Base-by-base conservation (phyloP, 495 filamentous ascomycete species). In the Xylaria scruposa region DNA sequence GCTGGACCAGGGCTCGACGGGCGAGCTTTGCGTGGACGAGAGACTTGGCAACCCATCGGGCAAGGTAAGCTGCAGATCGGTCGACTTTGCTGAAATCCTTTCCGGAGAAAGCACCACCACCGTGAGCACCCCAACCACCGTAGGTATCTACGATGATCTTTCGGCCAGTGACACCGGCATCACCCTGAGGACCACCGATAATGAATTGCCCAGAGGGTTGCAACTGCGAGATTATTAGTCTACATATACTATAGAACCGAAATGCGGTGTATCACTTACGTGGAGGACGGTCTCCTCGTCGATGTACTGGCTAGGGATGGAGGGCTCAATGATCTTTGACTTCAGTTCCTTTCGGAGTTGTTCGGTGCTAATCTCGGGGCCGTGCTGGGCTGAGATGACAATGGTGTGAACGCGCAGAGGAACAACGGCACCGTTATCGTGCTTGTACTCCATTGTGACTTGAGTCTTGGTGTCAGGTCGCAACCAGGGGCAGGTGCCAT, bases 41-140 rank as follows among this genome's bases (percentile, higher is more conserved):
- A 53, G 96, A 99, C 90, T 99, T 99, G 82, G 96, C 96, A 83
- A 99, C 93, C 96, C 96, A 99, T 77, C 96, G 93, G 78, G 91
- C 94, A 75, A 97, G 90, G 86, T 99, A 99, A 78, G 96, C 96
- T 75, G 96, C 96, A 40, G 95, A 98, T 76, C 96, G 93, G 83
- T 99, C 96, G 84, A 99, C 96, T 89, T 99, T 99, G 86, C 94
- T 97, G 92, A 97, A 99, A 83, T 99, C 96, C 91, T 99, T 99
- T 81, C 96, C 96, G 80, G 96, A 98, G 92, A 99, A 99, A 83
- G 96, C 96, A 90, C 96, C 96, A 87, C 96, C 96, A 89, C 96
- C 96, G 88, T 99, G 96, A 76, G 96, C 96, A 86, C 96, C 96
- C 96, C 96, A 99, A 78, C 96, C 96, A 87, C 96, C 96, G 87